Conservation (phyloP, 202 grass and related monocot species). For the Zoysia matrella region DNA sequence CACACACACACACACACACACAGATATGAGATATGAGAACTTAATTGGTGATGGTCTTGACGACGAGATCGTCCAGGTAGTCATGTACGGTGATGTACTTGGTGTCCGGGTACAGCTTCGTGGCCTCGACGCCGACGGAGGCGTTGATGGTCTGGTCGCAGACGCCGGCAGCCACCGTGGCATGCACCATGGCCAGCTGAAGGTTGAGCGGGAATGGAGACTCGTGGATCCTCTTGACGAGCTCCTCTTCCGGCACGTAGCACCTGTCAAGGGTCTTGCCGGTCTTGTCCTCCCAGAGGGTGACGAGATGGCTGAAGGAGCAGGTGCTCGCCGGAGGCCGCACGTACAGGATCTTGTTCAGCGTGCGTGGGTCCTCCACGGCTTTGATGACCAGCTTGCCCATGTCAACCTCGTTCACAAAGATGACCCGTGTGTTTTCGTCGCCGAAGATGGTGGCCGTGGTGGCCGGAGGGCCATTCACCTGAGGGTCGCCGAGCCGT, state of each 20-base stretch:
- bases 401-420: neutral
- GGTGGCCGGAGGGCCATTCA: neutral
- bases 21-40: too few relatives aligned
- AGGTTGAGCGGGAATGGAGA: neutral
- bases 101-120: neutral
- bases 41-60: neutral
- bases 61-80: neutral
- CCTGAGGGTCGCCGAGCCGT: neutral
- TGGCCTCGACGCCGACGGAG: neutral
- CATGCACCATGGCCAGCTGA: neutral
- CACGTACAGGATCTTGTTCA: neutral
- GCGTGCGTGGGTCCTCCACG: neutral
- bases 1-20: too few relatives aligned
- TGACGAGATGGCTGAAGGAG: neutral
- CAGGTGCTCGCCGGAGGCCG: neutral
- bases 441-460: neutral
- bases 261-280: neutral
- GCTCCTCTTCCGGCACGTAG: neutral
- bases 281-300: neutral
- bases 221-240: neutral
- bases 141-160: neutral
- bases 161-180: neutral
- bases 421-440: neutral
- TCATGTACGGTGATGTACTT: neutral
- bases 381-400: neutral